Conservation (phyloP, 257 asterid species). For the Eustoma russellianum region DNA sequence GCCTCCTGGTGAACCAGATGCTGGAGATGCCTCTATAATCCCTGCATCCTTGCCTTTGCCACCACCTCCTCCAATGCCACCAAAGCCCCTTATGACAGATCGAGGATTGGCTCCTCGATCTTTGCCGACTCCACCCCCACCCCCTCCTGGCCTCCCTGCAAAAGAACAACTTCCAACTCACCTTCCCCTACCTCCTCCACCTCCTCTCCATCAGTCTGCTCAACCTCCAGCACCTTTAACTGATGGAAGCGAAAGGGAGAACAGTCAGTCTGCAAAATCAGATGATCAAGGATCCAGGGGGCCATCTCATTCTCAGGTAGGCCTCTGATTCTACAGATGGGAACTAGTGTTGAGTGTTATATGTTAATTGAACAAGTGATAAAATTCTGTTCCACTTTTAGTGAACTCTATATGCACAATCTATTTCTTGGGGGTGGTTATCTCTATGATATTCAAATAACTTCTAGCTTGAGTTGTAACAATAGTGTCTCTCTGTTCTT, state of each 20-base stretch:
- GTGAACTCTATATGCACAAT: not conserved
- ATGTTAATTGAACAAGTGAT: not conserved
- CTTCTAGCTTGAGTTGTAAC: constrained; percentile 2
- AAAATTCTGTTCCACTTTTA: not conserved
- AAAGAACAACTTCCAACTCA: constrained; percentile 49
- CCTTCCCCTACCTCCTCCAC: constrained; percentile 57
- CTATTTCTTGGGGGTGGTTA: constrained; percentile 6
- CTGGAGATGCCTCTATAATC: constrained; percentile 43
- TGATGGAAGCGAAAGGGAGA: constrained; percentile 39
- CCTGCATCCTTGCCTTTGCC: constrained; percentile 73
- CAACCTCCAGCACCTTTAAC: constrained; percentile 74
- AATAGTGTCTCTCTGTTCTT: not conserved
- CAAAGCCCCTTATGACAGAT: constrained; percentile 45
- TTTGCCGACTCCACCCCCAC: constrained; percentile 56
- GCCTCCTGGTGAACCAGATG: constrained; percentile 41
- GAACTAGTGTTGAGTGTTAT: not conserved
- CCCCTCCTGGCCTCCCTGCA: constrained; percentile 96
- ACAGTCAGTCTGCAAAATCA: constrained; percentile 25
- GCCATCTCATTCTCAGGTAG: constrained; percentile 56
- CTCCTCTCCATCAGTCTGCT: constrained; percentile 37
- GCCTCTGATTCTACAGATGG: constrained; percentile 3
- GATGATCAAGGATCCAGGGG: constrained; percentile 44
- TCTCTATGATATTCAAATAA: constrained; percentile 15
- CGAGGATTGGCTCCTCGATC: constrained; percentile 38
- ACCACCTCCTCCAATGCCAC: constrained; percentile 91